Evolutionary conservation across 1,139 yeast genomes (phyloP), one percentile per base, ranked within the genome.

Genomic region (Ogataea hybrid): DNA sequence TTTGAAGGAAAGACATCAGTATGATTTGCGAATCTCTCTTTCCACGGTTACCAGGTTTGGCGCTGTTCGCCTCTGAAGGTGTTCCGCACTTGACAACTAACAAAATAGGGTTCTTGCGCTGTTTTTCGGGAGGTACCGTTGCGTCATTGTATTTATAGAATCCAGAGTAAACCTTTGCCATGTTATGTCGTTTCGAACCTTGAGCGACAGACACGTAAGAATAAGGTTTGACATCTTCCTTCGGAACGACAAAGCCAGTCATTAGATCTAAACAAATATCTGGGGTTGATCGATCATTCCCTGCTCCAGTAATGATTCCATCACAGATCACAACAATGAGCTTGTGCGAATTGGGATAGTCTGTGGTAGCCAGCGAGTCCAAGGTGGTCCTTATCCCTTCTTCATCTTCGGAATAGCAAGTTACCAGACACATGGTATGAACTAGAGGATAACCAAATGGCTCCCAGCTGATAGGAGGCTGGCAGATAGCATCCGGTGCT

Each of bases 21-120:
- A 92, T 84, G 49, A 92, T 83, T 65, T 92, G 98, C 18, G 97
- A 88, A 65, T 92, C 98, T 68, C 98, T 86, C 64, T 92, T 92
- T 67, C 98, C 98, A 71, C 98, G 81, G 64, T 92, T 92, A 57
- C 98, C 98, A 10, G 97, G 97, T 59, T 92, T 92, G n/a, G 94
- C 73, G 6, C 82, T 68, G 16, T 68, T 65, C 15, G 79, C 81
- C 62, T 92, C 98, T 28, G 77, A 84, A 5, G 92, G 89, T 0
- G 96, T 85, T 50, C 98, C 98, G 65, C 96, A 88, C 64, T 92
- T 92, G 34, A 88, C 96, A 56, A 92, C 71, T 20, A 84, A 70
- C 21, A 92, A 61, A 57, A 92, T 73, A 1, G 98, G 97, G 25
- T 87, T 89, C 53, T 94, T 76, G 64, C 89, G 96, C 63, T 90